These are phyloP conservation scores for Limnanthes douglasii DNA, from an alignment of 345 rosid genomes.

Conservation along the genomic window DNA sequence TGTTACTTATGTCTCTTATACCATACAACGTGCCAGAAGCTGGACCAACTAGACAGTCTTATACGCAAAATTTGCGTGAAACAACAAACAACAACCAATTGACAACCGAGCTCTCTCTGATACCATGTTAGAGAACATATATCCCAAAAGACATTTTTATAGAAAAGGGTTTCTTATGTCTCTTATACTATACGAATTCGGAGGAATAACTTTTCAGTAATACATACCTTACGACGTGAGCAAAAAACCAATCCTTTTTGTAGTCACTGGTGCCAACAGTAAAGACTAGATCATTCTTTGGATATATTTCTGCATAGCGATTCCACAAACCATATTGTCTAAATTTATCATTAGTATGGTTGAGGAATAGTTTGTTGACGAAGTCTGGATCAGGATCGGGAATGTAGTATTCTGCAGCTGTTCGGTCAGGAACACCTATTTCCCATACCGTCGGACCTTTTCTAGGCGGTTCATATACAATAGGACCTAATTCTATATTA, in stretches of 20 bases:
- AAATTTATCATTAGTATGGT: conserved; percentile 29
- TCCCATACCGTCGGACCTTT: conserved; percentile 81
- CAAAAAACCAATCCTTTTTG: conserved; percentile 60
- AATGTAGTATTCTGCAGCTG: conserved; percentile 53
- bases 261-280: conserved; percentile 31
- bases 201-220: neutral
- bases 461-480: conserved; percentile 56
- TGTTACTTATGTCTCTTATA: too few species aligned
- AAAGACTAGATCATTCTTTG: conserved; percentile 32
- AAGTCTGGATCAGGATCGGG: conserved; percentile 46
- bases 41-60: too few species aligned
- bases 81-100: too few species aligned
- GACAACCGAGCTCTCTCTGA: too few species aligned
- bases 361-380: conserved; percentile 27
- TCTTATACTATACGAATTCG: neutral
- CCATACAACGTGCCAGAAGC: too few species aligned
- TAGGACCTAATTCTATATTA: conserved; percentile 17
- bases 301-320: conserved; percentile 49
- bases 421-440: conserved; percentile 70
- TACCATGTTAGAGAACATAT: too few species aligned
- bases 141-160: too few species aligned
- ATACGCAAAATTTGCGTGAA: too few species aligned
- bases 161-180: neutral
- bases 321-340: conserved; percentile 81
- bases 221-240: conserved; percentile 57